These are phyloP conservation scores for Penicillium pulvis DNA, from an alignment of 495 filamentous ascomycete species.

Conservation along the genomic window DNA sequence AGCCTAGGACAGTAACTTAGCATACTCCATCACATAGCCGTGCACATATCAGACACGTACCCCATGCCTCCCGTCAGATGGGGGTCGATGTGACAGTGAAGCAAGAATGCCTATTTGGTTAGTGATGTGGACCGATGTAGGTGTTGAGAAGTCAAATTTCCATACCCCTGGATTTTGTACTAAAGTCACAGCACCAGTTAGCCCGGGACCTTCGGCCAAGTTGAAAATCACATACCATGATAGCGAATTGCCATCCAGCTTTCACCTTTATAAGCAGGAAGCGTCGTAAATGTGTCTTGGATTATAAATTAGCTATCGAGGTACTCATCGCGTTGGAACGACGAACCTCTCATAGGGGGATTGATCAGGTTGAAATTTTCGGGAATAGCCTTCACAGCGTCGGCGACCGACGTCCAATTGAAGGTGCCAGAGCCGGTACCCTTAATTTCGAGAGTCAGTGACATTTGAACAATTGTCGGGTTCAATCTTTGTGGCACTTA, in stretches of 20 bases:
- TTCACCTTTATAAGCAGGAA: conserved; percentile 20
- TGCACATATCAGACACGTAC: neutral
- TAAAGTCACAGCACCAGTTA: neutral
- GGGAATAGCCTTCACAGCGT: conserved; percentile 39
- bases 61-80: conserved; percentile 52
- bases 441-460: neutral
- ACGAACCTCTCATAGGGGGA: conserved; percentile 32
- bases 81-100: conserved; percentile 57
- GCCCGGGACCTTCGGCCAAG: neutral
- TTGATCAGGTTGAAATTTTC: conserved; percentile 34
- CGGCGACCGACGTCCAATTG: conserved; percentile 42
- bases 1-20: conserved; percentile 12
- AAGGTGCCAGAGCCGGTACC: conserved; percentile 40
- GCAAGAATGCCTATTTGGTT: conserved; percentile 35
- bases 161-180: conserved; percentile 45
- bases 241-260: conserved; percentile 50
- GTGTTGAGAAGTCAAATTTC: neutral
- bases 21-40: neutral
- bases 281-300: conserved; percentile 41
- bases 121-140: neutral
- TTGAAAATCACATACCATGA: conserved; percentile 26
- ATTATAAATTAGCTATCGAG: neutral
- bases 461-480: neutral
- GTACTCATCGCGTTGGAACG: neutral
- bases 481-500: neutral